Evolutionary conservation across 306 rosid species (phyloP).

Genomic region (Pterocarpus santalinus): DNA sequence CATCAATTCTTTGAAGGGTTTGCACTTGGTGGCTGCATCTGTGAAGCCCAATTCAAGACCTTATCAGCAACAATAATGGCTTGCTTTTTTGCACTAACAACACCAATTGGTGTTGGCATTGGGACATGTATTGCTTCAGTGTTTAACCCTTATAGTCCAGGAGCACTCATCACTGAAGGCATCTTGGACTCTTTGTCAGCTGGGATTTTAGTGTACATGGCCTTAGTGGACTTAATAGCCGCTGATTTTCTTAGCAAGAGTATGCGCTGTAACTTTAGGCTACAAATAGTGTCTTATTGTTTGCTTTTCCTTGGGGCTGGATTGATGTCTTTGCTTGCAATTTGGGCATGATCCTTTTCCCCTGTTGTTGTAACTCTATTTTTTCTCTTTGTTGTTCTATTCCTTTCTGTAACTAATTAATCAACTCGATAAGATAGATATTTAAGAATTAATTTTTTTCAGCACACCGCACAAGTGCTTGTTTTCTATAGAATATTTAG

Average conservation of each 20-base stretch:
- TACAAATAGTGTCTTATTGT: slow-evolving; percentile 77
- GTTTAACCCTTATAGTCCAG: slow-evolving; percentile 73
- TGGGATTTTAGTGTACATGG: slow-evolving; percentile 94
- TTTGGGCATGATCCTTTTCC: slow-evolving; percentile 73
- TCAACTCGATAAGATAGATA: slow-evolving; percentile 37
- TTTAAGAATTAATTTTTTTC: too few relatives aligned
- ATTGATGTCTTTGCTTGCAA: slow-evolving; percentile 84
- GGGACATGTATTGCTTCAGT: slow-evolving; percentile 72
- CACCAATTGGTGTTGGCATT: slow-evolving; percentile 76
- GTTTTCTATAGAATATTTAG: too few relatives aligned
- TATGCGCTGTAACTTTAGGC: slow-evolving; percentile 94
- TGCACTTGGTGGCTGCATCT: slow-evolving; percentile 97
- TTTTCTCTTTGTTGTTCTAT: slow-evolving; percentile 36
- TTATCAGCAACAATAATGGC: slow-evolving; percentile 81
- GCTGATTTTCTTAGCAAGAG: slow-evolving; percentile 96
- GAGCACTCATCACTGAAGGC: slow-evolving; percentile 82
- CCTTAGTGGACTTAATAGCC: slow-evolving; percentile 91
- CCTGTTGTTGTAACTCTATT: not conserved
- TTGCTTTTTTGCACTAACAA: slow-evolving; percentile 81
- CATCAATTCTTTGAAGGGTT: slow-evolving; percentile 99
- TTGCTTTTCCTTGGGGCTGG: slow-evolving; percentile 97
- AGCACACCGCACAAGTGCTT: too few relatives aligned
- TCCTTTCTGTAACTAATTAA: not conserved
- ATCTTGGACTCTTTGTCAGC: slow-evolving; percentile 82
- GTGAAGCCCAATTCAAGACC: slow-evolving; percentile 83